phyloP scores from a whole-genome alignment of 2,329 filamentous ascomycete species.

The Kalaharituber pfeilii region DNA sequence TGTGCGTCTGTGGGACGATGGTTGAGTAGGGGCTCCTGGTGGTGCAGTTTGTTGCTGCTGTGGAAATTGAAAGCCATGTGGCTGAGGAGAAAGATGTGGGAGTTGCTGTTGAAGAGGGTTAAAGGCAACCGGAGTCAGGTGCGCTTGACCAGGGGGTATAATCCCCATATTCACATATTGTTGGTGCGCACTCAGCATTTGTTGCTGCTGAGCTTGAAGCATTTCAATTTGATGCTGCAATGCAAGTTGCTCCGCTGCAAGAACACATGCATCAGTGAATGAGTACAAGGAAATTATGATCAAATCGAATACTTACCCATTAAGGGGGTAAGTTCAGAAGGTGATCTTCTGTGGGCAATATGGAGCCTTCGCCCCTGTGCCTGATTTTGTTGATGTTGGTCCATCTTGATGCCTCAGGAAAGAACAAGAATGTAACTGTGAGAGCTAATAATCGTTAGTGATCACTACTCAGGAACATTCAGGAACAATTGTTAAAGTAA shows the following conservation, averaged over 20 bases:
- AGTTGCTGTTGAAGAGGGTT: conserved; percentile 65
- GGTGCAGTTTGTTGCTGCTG: conserved; percentile 48
- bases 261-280: conserved; percentile 23
- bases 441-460: neutral
- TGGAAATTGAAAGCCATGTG: conserved; percentile 72
- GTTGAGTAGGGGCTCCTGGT: conserved; percentile 60
- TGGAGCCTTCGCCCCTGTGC: conserved; percentile 67
- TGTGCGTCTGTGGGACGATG: conserved; percentile 83
- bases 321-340: conserved; percentile 88
- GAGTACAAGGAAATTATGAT: conserved; percentile 10
- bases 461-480: neutral
- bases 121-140: conserved; percentile 54
- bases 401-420: conserved; percentile 9
- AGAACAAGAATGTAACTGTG: neutral
- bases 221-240: conserved; percentile 97
- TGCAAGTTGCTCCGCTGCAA: conserved; percentile 81
- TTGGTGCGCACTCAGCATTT: conserved; percentile 89
- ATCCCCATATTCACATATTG: conserved; percentile 97
- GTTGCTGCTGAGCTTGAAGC: conserved; percentile 92
- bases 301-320: conserved; percentile 59
- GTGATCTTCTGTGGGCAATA: conserved; percentile 92
- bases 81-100: conserved; percentile 49
- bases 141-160: conserved; percentile 61
- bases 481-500: neutral
- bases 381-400: conserved; percentile 27